Evolutionary conservation across 202 grass and related monocot species (phyloP).

Genomic region (Schoenoplectus tabernaemontani): DNA sequence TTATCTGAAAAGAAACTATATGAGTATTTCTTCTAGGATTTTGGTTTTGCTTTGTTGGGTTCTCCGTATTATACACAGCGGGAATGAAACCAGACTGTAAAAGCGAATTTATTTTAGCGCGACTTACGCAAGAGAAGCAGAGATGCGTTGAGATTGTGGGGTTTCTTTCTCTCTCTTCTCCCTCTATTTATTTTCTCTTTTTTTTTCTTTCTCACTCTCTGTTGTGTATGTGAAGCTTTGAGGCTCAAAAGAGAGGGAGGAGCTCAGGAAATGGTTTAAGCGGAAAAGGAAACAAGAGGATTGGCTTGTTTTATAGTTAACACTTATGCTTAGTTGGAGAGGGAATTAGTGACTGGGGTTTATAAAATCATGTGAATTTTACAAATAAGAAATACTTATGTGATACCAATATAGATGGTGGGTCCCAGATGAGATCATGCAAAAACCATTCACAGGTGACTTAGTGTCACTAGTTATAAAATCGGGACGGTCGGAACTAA

Average conservation of each 20-base stretch:
- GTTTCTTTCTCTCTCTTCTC: no score
- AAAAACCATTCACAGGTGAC: not conserved
- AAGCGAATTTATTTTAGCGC: not conserved
- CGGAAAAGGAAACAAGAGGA: conserved; percentile 7
- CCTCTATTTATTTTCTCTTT: not conserved
- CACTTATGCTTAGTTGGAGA: not conserved
- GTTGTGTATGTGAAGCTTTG: not conserved
- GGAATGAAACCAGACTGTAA: conserved; percentile 18
- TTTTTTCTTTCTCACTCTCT: not conserved
- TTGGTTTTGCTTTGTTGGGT: conserved; percentile 5
- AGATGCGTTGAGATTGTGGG: conserved; percentile 7
- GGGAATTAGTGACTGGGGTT: not conserved
- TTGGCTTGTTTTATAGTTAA: conserved; percentile 17
- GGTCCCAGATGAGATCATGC: conserved; percentile 21
- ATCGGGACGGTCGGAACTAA: no score
- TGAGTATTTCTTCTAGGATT: conserved; percentile 10
- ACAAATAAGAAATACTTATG: no score
- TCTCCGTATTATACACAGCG: not conserved
- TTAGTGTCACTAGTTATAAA: no score
- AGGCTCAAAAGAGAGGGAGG: conserved; percentile 2
- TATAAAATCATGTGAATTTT: conserved; percentile 2
- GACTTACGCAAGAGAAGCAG: conserved; percentile 8
- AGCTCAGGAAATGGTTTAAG: conserved; percentile 21
- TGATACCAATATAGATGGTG: no score
- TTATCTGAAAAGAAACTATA: conserved; percentile 16